Evolutionary conservation across 2,329 filamentous ascomycete species (phyloP), one percentile per base, ranked within the genome.

Genomic region (Fusarium burgessii): DNA sequence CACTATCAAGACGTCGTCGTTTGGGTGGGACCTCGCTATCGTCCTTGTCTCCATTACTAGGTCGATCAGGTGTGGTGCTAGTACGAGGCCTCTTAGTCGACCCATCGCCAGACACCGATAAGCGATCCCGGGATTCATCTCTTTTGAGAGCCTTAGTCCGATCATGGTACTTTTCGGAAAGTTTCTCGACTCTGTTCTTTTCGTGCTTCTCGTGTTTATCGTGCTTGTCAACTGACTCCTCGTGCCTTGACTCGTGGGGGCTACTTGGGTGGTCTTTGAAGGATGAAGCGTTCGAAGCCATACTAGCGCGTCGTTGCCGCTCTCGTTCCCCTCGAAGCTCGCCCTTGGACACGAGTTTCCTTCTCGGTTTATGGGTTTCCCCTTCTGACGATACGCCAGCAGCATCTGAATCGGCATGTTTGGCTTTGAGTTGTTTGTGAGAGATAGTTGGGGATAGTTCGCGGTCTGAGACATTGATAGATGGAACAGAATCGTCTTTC

Each of bases 331-430:
- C 87, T 66, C 89, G 88, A 41, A 90, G 78, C 61, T 91, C 89
- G 55, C 86, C 87, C 38, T 89, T 89, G 2, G 89, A 91, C 23
- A 91, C 84, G 14, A 92, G 83, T 75, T 91, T 92, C 41, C 88
- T 84, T 27, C 89, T 82, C 4, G 89, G 89, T 75, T 91, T 91
- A 25, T 83, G 77, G 12, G 86, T 78, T 75, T 90, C 88, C 4
- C 85, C 89, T 74, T 87, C 87, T 36, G 88, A 90, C 1, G 87
- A 88, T 10, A 83, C 80, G 4, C 80, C 83, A 17, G 84, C 82
- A 27, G 83, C 68, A 50, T 91, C 89, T 1, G 86, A 83, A 55
- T 91, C 89, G 3, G 83, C 78, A 49, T 85, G 84, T 70, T 86
- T 89, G 8, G 83, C 74, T 74, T 88, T 90, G 43, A 79, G 68